Conservation (phyloP, 495 filamentous ascomycete species). For the Pseudotulostoma volvatum region DNA sequence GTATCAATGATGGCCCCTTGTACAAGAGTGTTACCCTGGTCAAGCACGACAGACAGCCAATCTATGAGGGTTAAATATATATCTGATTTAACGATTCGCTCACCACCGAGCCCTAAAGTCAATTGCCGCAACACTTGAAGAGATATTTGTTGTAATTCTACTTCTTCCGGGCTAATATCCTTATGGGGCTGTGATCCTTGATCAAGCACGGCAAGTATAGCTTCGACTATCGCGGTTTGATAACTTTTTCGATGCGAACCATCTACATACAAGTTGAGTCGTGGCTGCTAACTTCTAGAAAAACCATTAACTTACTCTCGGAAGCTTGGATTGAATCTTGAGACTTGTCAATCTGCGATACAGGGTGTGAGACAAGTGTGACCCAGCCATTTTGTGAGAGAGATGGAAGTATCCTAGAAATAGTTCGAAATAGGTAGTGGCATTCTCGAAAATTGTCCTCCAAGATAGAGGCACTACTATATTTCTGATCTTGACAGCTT, state of each 20-base stretch:
- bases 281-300: too few relatives aligned
- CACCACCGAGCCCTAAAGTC: constrained; percentile 51
- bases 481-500: constrained; percentile 5
- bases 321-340: constrained; percentile 12
- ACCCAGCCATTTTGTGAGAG: constrained; percentile 30
- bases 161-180: constrained; percentile 14
- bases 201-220: constrained; percentile 18
- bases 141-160: constrained; percentile 46
- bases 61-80: constrained; percentile 60
- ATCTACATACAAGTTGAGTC: constrained; percentile 8
- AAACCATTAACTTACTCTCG: constrained; percentile 19
- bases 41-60: constrained; percentile 46
- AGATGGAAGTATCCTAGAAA: constrained; percentile 49
- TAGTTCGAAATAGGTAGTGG: constrained; percentile 59
- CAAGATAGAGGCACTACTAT: constrained; percentile 9
- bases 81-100: constrained; percentile 47
- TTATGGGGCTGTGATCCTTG: constrained; percentile 5
- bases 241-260: constrained; percentile 17
- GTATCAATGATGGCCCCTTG: constrained; percentile 64
- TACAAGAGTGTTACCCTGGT: constrained; percentile 30
- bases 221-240: constrained; percentile 25
- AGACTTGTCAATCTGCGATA: constrained; percentile 17
- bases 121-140: constrained; percentile 60
- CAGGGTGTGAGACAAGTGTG: constrained; percentile 20
- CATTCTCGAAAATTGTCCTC: constrained; percentile 56